These are phyloP conservation scores for Tolypocladium paradoxum DNA, from an alignment of 2,329 filamentous ascomycete genomes.

Conservation along the genomic window DNA sequence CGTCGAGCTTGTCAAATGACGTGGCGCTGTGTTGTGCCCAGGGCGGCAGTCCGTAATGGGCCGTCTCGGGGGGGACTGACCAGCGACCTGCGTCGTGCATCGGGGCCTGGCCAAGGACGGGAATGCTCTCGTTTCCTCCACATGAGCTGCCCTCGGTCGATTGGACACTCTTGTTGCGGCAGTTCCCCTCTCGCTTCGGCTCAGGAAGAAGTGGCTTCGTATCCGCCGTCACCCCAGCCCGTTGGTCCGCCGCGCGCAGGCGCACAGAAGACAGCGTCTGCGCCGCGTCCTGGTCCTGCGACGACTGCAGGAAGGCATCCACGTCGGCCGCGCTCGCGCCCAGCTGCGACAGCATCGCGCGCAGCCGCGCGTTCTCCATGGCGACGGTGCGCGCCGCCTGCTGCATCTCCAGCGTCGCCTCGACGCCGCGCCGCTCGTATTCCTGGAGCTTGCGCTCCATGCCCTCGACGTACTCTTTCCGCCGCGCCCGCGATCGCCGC, in stretches of 20 bases:
- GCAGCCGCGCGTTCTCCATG: conserved; percentile 34
- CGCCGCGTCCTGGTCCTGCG: conserved; percentile 19
- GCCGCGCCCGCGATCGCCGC: conserved; percentile 39
- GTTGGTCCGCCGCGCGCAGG: not conserved
- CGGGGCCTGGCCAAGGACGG: not conserved
- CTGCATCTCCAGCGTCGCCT: conserved; percentile 43
- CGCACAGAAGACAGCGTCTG: conserved; percentile 11
- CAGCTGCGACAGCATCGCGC: conserved; percentile 27
- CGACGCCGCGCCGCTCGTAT: conserved; percentile 35
- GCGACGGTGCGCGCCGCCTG: conserved; percentile 37
- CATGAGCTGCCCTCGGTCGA: not conserved
- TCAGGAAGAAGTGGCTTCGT: not conserved
- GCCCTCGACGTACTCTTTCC: conserved; percentile 36
- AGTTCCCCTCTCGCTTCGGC: not conserved
- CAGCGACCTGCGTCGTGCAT: not conserved
- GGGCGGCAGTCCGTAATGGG: not conserved
- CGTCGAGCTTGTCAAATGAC: conserved; percentile 25
- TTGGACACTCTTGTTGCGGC: not conserved
- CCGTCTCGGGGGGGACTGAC: not conserved
- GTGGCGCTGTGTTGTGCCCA: conserved; percentile 1
- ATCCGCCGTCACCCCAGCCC: not conserved
- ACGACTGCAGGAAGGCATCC: conserved; percentile 27
- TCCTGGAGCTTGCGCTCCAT: conserved; percentile 35
- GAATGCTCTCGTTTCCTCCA: not conserved
- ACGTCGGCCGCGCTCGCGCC: conserved; percentile 28